Conservation (phyloP, 2,329 filamentous ascomycete species). For the Paecilomyces dactylethromorphus region DNA sequence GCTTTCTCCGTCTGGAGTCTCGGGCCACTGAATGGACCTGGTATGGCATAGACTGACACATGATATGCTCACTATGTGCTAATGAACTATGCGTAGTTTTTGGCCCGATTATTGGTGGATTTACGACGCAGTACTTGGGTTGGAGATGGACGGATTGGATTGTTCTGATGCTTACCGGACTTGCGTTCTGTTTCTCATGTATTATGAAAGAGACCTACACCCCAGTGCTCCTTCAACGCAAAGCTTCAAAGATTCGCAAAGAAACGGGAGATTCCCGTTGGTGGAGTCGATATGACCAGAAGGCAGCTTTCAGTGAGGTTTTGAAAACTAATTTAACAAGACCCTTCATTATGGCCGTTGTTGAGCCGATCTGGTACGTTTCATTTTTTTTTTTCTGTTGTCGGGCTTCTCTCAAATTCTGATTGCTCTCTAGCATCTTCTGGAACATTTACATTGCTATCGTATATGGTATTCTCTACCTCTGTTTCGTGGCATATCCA, state of each 20-base stretch:
- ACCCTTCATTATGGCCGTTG: slow-evolving; percentile 69
- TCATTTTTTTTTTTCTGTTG: neutral
- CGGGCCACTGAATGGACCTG: slow-evolving; percentile 73
- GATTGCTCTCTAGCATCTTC: slow-evolving; percentile 53
- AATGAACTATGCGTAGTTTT: slow-evolving; percentile 27
- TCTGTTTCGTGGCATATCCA: slow-evolving; percentile 87
- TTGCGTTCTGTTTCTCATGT: slow-evolving; percentile 53
- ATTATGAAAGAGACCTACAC: slow-evolving; percentile 70
- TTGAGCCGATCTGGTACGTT: slow-evolving; percentile 73
- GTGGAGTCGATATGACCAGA: slow-evolving; percentile 76
- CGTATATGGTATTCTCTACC: slow-evolving; percentile 79
- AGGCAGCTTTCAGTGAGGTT: slow-evolving; percentile 56
- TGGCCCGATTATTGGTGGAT: slow-evolving; percentile 72
- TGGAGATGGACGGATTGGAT: slow-evolving; percentile 90
- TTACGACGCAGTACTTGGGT: slow-evolving; percentile 61
- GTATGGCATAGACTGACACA: slow-evolving; percentile 14
- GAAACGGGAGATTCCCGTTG: slow-evolving; percentile 65
- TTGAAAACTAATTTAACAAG: slow-evolving; percentile 70
- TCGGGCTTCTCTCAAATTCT: slow-evolving; percentile 2
- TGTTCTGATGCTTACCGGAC: slow-evolving; percentile 63
- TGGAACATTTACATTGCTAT: slow-evolving; percentile 68
- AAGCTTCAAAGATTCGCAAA: slow-evolving; percentile 58
- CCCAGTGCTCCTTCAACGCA: slow-evolving; percentile 61
- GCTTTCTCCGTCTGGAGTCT: slow-evolving; percentile 78
- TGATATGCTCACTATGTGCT: slow-evolving; percentile 1